Conservation (phyloP, 306 rosid species). For the Argentina anserina region DNA sequence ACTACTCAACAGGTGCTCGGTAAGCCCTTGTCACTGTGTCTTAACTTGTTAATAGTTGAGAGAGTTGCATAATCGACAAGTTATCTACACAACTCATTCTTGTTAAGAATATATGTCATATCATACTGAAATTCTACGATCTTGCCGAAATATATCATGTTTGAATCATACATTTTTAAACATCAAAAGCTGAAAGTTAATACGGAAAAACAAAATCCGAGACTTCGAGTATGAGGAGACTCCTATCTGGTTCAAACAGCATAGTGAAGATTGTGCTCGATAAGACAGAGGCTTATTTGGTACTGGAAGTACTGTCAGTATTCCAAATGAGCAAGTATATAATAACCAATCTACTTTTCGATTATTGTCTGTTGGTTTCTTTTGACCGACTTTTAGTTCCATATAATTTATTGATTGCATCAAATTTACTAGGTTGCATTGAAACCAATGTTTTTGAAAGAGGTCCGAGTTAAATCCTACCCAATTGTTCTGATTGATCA, state of each 20-base stretch:
- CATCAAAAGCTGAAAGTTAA: background rate
- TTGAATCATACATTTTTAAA: background rate
- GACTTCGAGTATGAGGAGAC: too few species aligned
- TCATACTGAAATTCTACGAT: background rate
- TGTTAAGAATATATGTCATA: background rate
- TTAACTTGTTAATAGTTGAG: conserved; percentile 17
- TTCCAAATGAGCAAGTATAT: too few species aligned
- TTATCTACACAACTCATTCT: background rate
- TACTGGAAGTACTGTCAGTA: background rate
- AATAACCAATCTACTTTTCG: too few species aligned
- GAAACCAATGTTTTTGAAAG: too few species aligned
- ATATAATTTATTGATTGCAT: too few species aligned
- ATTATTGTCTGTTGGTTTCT: too few species aligned
- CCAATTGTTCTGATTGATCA: too few species aligned
- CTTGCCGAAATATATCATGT: background rate
- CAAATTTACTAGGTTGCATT: too few species aligned
- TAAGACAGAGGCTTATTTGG: background rate
- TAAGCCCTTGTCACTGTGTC: conserved; percentile 37
- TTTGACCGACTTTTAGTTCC: too few species aligned
- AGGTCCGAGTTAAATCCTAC: too few species aligned
- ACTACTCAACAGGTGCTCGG: conserved; percentile 97
- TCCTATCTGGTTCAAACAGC: too few species aligned
- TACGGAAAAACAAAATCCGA: background rate
- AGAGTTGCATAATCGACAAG: background rate
- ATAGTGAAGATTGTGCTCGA: too few species aligned